Evolutionary conservation across 768 basidiomycete species (phyloP).

Genomic region (Boletus speciosus): DNA sequence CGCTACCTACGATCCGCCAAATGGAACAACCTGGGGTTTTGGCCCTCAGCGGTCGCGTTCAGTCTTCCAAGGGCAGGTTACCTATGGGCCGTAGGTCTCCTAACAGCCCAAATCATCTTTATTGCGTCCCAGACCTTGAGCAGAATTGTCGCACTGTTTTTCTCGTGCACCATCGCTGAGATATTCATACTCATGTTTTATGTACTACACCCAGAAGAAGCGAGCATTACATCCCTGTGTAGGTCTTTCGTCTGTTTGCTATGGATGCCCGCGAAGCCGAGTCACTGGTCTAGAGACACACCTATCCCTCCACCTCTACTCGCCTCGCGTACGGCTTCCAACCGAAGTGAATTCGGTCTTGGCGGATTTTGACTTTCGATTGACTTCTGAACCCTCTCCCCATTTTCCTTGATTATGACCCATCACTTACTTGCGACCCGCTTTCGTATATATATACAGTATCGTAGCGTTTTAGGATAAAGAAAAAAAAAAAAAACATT

Average conservation of each 20-base stretch:
- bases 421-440: too few species aligned
- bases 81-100: conserved; percentile 43
- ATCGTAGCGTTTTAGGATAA: too few species aligned
- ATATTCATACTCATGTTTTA: conserved; percentile 8
- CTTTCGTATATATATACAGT: too few species aligned
- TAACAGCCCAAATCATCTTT: conserved; percentile 28
- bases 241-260: conserved; percentile 1
- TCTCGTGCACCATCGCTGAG: conserved; percentile 4
- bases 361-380: too few species aligned
- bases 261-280: background rate
- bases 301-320: background rate
- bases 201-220: conserved; percentile 15
- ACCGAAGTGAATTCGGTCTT: too few species aligned
- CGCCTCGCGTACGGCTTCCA: too few species aligned
- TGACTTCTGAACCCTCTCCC: too few species aligned
- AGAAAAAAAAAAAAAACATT: too few species aligned
- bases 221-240: background rate
- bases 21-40: conserved; percentile 43
- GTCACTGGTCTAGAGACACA: conserved; percentile 14
- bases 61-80: conserved; percentile 52
- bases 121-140: conserved; percentile 9
- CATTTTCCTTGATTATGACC: too few species aligned
- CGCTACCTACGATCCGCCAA: conserved; percentile 33
- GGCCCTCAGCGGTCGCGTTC: conserved; percentile 46
- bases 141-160: conserved; percentile 10